Percentiles rank a stretch among this genome's conserved stretches.
phyloP scores from a whole-genome alignment of 495 filamentous ascomycete species.

The Hypoxylon lienhwacheense region DNA sequence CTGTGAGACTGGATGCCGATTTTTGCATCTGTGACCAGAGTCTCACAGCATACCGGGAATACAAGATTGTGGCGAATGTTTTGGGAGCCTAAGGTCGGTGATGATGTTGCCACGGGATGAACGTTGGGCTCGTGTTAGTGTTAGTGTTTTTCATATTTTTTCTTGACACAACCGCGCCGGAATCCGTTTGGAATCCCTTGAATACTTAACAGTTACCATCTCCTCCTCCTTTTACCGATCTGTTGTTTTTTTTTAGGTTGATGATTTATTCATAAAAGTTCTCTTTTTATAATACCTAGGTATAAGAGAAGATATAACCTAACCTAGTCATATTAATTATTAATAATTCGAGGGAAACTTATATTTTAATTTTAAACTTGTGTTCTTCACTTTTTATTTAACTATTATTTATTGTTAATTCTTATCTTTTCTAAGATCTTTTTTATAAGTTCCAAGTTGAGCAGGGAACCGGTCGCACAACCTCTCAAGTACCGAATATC shows the following conservation, averaged over 20 bases:
- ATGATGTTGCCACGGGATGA: slow-evolving; percentile 28
- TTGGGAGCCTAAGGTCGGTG: slow-evolving; percentile 29
- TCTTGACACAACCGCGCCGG: slow-evolving; percentile 12
- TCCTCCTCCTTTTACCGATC: background rate
- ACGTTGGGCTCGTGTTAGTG: slow-evolving; percentile 33
- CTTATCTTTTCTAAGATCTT: too few relatives aligned
- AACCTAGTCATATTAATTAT: too few relatives aligned
- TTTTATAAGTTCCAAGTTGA: too few relatives aligned
- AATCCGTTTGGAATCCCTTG: background rate
- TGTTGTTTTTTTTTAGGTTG: background rate
- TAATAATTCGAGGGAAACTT: too few relatives aligned
- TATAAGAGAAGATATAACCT: too few relatives aligned
- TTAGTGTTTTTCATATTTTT: background rate
- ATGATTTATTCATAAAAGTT: slow-evolving; percentile 1
- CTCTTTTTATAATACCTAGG: too few relatives aligned
- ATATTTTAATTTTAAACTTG: too few relatives aligned
- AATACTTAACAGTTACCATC: slow-evolving; percentile 24
- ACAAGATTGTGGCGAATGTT: slow-evolving; percentile 32
- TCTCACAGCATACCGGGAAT: slow-evolving; percentile 26
- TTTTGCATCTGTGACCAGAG: slow-evolving; percentile 23
- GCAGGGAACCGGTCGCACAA: slow-evolving; percentile 7
- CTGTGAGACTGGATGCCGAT: slow-evolving; percentile 26
- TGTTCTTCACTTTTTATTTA: slow-evolving; percentile 15
- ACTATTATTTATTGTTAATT: background rate
- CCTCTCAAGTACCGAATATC: background rate